Percentiles rank a stretch among this genome's conserved stretches.
phyloP scores from a whole-genome alignment of 2,329 filamentous ascomycete genomes.

The Seiridium unicorne region DNA sequence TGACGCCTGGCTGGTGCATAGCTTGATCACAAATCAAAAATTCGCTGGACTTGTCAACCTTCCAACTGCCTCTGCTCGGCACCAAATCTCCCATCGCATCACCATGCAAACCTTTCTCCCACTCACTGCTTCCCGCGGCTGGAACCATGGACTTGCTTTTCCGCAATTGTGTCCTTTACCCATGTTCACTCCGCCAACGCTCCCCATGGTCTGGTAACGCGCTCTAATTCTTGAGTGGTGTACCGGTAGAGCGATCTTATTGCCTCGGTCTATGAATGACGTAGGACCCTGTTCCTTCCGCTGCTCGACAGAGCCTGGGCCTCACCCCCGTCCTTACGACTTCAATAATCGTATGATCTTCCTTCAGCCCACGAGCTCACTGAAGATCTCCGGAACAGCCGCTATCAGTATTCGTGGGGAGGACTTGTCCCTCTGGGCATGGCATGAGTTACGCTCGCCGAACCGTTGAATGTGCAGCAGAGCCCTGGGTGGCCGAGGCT shows the following conservation, averaged over 20 bases:
- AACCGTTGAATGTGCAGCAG: too few species aligned
- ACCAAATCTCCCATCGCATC: not conserved
- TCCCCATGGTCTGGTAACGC: not conserved
- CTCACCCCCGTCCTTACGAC: not conserved
- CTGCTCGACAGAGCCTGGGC: not conserved
- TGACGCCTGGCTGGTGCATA: not conserved
- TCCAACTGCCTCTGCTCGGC: not conserved
- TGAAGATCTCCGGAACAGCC: not conserved
- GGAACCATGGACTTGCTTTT: not conserved
- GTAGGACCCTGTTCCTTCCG: not conserved
- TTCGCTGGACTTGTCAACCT: not conserved
- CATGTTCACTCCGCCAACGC: not conserved
- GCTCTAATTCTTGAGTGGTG: not conserved
- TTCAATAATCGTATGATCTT: not conserved
- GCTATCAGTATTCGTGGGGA: not conserved
- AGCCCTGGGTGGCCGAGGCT: not conserved
- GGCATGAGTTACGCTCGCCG: too few species aligned
- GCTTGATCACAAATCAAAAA: slow-evolving; percentile 6
- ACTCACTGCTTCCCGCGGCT: not conserved
- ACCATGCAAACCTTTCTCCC: not conserved
- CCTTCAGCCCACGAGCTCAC: not conserved
- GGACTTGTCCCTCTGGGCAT: not conserved
- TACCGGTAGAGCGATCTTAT: not conserved
- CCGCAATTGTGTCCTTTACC: not conserved
- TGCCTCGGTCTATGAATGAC: not conserved